Evolutionary conservation across 208 protist species (phyloP).

Genomic region (Acanthamoeba lenticulata): DNA sequence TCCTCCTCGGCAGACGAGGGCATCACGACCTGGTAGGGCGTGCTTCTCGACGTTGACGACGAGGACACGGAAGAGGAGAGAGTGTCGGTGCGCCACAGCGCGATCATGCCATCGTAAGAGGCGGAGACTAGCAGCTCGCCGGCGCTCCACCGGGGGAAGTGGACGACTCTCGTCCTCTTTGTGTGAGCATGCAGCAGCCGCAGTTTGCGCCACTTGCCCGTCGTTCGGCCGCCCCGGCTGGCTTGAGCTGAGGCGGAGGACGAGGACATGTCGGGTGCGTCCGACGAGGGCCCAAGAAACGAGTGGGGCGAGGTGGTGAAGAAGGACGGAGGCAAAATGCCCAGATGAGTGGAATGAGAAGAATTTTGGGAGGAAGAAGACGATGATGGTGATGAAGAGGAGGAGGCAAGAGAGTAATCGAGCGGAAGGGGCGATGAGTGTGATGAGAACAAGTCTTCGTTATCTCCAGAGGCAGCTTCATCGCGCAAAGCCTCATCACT

Average conservation of each 20-base stretch:
- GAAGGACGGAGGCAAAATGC: background rate
- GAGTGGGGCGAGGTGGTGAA: background rate
- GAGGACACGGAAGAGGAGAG: background rate
- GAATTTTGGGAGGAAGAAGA: too few relatives aligned
- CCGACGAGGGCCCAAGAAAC: too few relatives aligned
- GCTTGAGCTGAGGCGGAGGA: background rate
- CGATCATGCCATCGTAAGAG: slow-evolving; percentile 70
- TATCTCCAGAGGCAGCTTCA: background rate
- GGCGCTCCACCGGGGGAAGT: background rate
- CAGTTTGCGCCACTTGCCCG: background rate
- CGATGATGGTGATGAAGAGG: too few relatives aligned
- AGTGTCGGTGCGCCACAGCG: slow-evolving; percentile 69
- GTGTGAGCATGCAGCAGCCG: background rate
- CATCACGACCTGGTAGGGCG: too few relatives aligned
- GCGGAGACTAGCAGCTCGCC: slow-evolving; percentile 37
- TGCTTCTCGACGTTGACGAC: too few relatives aligned
- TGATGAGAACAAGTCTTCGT: background rate
- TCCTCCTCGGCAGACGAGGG: too few relatives aligned
- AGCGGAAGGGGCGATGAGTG: background rate
- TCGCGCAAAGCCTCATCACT: background rate
- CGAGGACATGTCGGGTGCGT: too few relatives aligned
- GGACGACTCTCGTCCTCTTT: background rate
- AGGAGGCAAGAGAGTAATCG: too few relatives aligned
- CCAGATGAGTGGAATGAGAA: too few relatives aligned
- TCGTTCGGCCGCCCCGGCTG: too few relatives aligned